phyloP scores from a whole-genome alignment of 2,329 filamentous ascomycete species.

The Xylaria sp. region DNA sequence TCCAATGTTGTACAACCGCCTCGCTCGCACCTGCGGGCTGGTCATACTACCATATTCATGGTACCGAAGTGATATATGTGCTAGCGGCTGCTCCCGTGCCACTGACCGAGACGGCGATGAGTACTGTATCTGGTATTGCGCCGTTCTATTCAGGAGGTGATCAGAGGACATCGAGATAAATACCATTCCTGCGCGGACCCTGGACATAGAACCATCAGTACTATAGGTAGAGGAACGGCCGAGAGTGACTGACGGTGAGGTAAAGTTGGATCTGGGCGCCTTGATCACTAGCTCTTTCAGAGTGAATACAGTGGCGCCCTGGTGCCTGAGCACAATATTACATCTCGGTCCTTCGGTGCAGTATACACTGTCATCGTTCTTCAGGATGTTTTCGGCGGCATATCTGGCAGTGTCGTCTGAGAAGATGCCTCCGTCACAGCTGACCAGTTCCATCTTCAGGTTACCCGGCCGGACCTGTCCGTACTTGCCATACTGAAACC shows the following conservation, averaged over 20 bases:
- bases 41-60: slow-evolving; percentile 48
- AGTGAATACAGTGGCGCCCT: slow-evolving; percentile 73
- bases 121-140: slow-evolving; percentile 70
- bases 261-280: slow-evolving; percentile 74
- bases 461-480: slow-evolving; percentile 81
- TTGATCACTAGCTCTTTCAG: slow-evolving; percentile 84
- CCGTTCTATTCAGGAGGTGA: slow-evolving; percentile 66
- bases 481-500: slow-evolving; percentile 76
- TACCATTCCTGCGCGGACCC: slow-evolving; percentile 85
- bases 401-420: slow-evolving; percentile 56
- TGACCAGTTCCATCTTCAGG: slow-evolving; percentile 80
- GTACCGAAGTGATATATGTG: slow-evolving; percentile 47
- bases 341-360: slow-evolving; percentile 84
- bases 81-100: slow-evolving; percentile 28
- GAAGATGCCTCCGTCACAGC: slow-evolving; percentile 77
- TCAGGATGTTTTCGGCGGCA: slow-evolving; percentile 74
- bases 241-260: slow-evolving; percentile 67
- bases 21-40: slow-evolving; percentile 39
- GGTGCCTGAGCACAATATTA: slow-evolving; percentile 79
- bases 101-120: slow-evolving; percentile 29
- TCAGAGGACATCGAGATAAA: slow-evolving; percentile 84
- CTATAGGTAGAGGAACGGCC: slow-evolving; percentile 1
- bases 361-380: slow-evolving; percentile 78
- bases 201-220: slow-evolving; percentile 32
- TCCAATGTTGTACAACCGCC: slow-evolving; percentile 41